A percentile compares a stretch with the other conserved stretches of the same genome.
Evolutionary conservation across 129 eudicot species (phyloP).

Genomic region (Flaveria brownii): DNA sequence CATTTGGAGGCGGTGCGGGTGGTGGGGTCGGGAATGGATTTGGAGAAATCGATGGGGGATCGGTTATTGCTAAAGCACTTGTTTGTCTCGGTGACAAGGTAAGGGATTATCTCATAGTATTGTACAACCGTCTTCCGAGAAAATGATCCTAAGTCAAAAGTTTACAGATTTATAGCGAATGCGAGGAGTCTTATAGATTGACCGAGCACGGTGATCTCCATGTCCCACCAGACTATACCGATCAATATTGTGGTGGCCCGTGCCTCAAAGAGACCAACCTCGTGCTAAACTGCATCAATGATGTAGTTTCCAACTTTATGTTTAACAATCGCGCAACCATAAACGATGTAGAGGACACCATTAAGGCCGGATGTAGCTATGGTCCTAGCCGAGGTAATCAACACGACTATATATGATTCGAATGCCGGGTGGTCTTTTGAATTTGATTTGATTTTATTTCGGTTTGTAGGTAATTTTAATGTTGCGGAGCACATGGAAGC

Average conservation of each 20-base stretch:
- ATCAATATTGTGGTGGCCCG: conserved; percentile 72
- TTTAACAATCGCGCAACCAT: conserved; percentile 65
- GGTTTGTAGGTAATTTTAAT: conserved; percentile 62
- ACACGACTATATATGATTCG: background rate
- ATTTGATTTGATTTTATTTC: background rate
- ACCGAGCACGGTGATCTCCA: conserved; percentile 58
- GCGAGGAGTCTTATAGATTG: conserved; percentile 64
- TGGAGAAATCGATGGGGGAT: conserved; percentile 41
- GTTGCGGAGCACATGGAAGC: conserved; percentile 64
- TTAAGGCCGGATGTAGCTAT: conserved; percentile 66
- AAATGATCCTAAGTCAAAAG: too few species aligned
- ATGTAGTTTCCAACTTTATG: conserved; percentile 47
- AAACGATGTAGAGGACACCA: conserved; percentile 51
- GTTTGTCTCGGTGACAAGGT: conserved; percentile 66
- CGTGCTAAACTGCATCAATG: conserved; percentile 59
- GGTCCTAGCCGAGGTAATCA: conserved; percentile 70
- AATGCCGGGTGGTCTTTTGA: background rate
- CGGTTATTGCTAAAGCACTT: conserved; percentile 54
- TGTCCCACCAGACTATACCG: conserved; percentile 53
- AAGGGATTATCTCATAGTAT: background rate
- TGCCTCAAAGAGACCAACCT: conserved; percentile 68
- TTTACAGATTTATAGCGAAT: conserved; percentile 59
- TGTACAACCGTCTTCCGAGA: background rate
- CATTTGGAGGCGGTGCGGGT: too few species aligned
- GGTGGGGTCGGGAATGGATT: conserved; percentile 21